Conservation (phyloP, 2,329 filamentous ascomycete genomes). For the Dactylellina sp. region DNA sequence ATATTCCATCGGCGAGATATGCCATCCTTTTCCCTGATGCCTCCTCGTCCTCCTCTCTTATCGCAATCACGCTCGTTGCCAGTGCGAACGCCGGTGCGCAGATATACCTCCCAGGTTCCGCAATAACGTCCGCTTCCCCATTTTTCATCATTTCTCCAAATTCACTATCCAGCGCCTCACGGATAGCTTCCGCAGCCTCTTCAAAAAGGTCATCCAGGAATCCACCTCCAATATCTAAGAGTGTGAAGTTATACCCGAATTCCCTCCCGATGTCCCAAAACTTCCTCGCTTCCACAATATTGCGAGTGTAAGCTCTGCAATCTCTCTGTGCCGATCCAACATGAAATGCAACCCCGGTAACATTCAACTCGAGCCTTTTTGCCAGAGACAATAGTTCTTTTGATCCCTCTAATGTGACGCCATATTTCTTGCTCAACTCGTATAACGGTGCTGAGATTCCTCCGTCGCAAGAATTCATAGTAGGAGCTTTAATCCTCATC, state of each 20-base stretch:
- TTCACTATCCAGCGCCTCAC: slow-evolving; percentile 24
- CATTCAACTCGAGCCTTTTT: slow-evolving; percentile 19
- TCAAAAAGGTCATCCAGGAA: slow-evolving; percentile 48
- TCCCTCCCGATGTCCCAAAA: slow-evolving; percentile 29
- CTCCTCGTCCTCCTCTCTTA: slow-evolving; percentile 19
- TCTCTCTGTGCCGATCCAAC: slow-evolving; percentile 42
- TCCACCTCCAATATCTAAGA: slow-evolving; percentile 49
- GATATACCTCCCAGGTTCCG: slow-evolving; percentile 47
- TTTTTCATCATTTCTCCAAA: slow-evolving; percentile 37
- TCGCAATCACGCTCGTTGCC: slow-evolving; percentile 43
- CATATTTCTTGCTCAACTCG: slow-evolving; percentile 49
- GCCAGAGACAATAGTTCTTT: slow-evolving; percentile 22
- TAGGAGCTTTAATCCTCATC: slow-evolving; percentile 28
- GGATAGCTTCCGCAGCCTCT: slow-evolving; percentile 13
- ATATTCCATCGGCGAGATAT: slow-evolving; percentile 46
- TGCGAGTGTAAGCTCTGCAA: not conserved
- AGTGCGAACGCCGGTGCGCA: slow-evolving; percentile 38
- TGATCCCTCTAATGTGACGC: slow-evolving; percentile 22
- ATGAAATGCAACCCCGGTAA: slow-evolving; percentile 42
- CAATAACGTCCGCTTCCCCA: slow-evolving; percentile 26
- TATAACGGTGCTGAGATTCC: slow-evolving; percentile 10
- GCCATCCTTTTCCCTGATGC: slow-evolving; percentile 17
- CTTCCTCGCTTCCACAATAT: slow-evolving; percentile 39
- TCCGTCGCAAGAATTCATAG: not conserved
- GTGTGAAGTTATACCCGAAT: slow-evolving; percentile 31